These are phyloP conservation scores for Salix dunnii DNA, from an alignment of 345 rosid species.

Conservation along the genomic window DNA sequence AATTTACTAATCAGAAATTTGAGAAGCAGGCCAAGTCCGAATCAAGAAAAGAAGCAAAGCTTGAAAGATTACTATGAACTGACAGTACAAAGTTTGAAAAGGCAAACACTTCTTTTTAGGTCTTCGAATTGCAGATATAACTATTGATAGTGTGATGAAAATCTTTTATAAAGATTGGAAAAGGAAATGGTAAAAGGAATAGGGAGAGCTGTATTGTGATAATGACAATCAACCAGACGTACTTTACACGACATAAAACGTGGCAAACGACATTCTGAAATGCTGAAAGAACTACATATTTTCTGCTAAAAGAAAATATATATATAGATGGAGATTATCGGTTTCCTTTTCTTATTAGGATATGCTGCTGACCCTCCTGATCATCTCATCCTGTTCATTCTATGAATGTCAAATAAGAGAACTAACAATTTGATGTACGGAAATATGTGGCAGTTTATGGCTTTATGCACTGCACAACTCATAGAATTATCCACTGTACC, in stretches of 20 bases:
- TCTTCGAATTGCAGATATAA: neutral
- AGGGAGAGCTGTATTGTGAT: neutral
- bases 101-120: neutral
- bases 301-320: neutral
- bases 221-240: conserved; percentile 25
- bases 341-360: neutral
- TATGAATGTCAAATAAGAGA: neutral
- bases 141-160: neutral
- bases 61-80: neutral
- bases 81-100: neutral
- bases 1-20: neutral
- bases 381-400: neutral
- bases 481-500: neutral
- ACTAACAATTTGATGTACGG: neutral
- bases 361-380: neutral
- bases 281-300: too few relatives aligned
- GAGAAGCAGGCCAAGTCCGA: neutral
- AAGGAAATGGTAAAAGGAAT: neutral
- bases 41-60: neutral
- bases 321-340: neutral
- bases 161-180: conserved; percentile 2
- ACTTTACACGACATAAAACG: conserved; percentile 55
- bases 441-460: neutral
- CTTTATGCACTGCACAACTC: neutral
- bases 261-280: conserved; percentile 16